Conservation (phyloP, 1,284 basidiomycete species). For the Megacollybia platyphylla region DNA sequence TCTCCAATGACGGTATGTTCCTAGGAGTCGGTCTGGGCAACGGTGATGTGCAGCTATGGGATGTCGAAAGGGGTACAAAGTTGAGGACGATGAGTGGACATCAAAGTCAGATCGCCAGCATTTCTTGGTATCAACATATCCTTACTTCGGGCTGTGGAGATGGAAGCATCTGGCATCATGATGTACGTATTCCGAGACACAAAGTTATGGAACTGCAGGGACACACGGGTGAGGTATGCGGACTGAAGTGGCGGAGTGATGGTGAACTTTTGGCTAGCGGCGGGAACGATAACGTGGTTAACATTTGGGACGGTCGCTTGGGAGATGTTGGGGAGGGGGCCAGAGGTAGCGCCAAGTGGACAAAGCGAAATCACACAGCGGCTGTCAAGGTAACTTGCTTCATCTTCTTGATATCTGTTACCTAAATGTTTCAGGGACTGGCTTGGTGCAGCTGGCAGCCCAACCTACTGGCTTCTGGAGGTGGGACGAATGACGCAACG, state of each 20-base stretch:
- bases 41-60: slow-evolving; percentile 95
- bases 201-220: slow-evolving; percentile 84
- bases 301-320: slow-evolving; percentile 85
- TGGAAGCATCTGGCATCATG: slow-evolving; percentile 90
- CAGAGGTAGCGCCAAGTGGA: slow-evolving; percentile 72
- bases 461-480: slow-evolving; percentile 85
- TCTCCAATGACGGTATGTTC: slow-evolving; percentile 80
- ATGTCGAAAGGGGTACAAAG: slow-evolving; percentile 70
- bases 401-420: background rate
- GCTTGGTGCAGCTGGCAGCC: slow-evolving; percentile 98
- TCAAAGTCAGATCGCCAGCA: slow-evolving; percentile 65
- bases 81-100: slow-evolving; percentile 85
- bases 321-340: slow-evolving; percentile 51
- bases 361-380: slow-evolving; percentile 87
- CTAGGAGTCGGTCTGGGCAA: slow-evolving; percentile 79
- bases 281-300: slow-evolving; percentile 94
- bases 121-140: slow-evolving; percentile 82
- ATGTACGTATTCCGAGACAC: slow-evolving; percentile 78
- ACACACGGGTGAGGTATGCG: slow-evolving; percentile 85
- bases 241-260: slow-evolving; percentile 70
- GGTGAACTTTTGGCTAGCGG: slow-evolving; percentile 88
- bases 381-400: slow-evolving; percentile 67
- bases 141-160: slow-evolving; percentile 83
- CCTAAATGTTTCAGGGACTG: slow-evolving; percentile 48
- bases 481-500: slow-evolving; percentile 89